Conservation (phyloP, 805 yeast genomes). For the Torulaspora franciscae region DNA sequence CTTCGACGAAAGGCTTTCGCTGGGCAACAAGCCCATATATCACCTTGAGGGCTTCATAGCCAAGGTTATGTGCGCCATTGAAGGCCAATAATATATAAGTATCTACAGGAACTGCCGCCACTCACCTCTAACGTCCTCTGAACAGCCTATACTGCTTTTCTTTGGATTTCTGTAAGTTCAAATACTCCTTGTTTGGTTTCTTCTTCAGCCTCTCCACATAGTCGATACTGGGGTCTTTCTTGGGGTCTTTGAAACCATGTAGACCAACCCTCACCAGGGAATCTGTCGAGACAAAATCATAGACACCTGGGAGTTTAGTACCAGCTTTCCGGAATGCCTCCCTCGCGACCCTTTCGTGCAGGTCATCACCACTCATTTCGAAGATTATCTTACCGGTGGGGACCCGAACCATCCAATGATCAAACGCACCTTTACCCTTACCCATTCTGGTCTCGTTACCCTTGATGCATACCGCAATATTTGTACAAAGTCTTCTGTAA, state of each 20-base stretch:
- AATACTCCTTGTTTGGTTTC: slow-evolving; percentile 62
- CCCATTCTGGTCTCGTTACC: slow-evolving; percentile 99
- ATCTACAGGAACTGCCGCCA: slow-evolving; percentile 5
- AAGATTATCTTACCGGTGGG: slow-evolving; percentile 92
- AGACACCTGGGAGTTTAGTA: slow-evolving; percentile 85
- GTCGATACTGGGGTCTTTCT: slow-evolving; percentile 43
- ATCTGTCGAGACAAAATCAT: slow-evolving; percentile 69
- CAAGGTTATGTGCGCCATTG: slow-evolving; percentile 73
- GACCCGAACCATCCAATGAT: slow-evolving; percentile 94
- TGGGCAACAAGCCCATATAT: slow-evolving; percentile 85
- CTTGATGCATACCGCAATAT: slow-evolving; percentile 87
- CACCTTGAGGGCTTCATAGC: slow-evolving; percentile 95
- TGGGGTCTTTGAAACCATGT: slow-evolving; percentile 43
- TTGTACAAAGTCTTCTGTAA: slow-evolving; percentile 76
- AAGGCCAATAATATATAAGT: slow-evolving; percentile 27
- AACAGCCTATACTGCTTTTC: slow-evolving; percentile 52
- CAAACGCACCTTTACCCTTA: slow-evolving; percentile 97
- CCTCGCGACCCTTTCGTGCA: slow-evolving; percentile 85
- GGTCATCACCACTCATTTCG: slow-evolving; percentile 67
- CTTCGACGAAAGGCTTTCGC: slow-evolving; percentile 79
- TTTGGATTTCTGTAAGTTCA: slow-evolving; percentile 49
- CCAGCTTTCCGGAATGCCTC: slow-evolving; percentile 89
- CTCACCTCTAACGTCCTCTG: slow-evolving; percentile 49
- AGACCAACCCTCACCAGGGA: slow-evolving; percentile 70
- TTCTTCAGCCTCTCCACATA: slow-evolving; percentile 49